phyloP scores from a whole-genome alignment of 768 basidiomycete genomes.

The Grammothele lineata region DNA sequence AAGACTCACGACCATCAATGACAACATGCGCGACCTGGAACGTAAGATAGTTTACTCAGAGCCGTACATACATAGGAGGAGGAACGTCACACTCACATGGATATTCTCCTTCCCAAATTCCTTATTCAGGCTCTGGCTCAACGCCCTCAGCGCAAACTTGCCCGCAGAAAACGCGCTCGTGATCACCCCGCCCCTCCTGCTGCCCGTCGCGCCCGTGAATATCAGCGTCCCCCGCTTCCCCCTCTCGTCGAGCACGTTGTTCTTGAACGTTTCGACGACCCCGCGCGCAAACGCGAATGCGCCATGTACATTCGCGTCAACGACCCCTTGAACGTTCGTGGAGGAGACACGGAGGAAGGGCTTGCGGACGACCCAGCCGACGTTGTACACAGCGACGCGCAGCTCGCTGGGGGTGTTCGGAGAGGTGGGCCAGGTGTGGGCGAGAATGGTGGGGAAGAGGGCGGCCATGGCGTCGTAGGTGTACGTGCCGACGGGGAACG shows the following conservation, averaged over 20 bases:
- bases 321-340: constrained; percentile 26
- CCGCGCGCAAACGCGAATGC: constrained; percentile 38
- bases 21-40: constrained; percentile 68
- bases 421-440: constrained; percentile 26
- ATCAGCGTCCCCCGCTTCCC: constrained; percentile 39
- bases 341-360: constrained; percentile 37
- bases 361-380: constrained; percentile 33
- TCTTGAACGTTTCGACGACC: constrained; percentile 30
- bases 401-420: constrained; percentile 26
- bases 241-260: constrained; percentile 25
- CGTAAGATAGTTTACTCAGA: too few species aligned
- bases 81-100: constrained; percentile 32
- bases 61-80: too few species aligned
- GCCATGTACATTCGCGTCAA: constrained; percentile 33
- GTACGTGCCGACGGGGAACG: constrained; percentile 36
- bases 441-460: constrained; percentile 31
- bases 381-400: constrained; percentile 39
- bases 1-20: constrained; percentile 56
- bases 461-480: constrained; percentile 24
- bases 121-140: constrained; percentile 39
- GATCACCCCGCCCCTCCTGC: constrained; percentile 33
- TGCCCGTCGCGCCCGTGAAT: constrained; percentile 43
- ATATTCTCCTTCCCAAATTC: constrained; percentile 43
- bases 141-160: constrained; percentile 36
- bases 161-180: constrained; percentile 38